Evolutionary conservation across 768 basidiomycete genomes (phyloP), one percentile per base, ranked within the genome.

Genomic region (Lentinula detonsa): DNA sequence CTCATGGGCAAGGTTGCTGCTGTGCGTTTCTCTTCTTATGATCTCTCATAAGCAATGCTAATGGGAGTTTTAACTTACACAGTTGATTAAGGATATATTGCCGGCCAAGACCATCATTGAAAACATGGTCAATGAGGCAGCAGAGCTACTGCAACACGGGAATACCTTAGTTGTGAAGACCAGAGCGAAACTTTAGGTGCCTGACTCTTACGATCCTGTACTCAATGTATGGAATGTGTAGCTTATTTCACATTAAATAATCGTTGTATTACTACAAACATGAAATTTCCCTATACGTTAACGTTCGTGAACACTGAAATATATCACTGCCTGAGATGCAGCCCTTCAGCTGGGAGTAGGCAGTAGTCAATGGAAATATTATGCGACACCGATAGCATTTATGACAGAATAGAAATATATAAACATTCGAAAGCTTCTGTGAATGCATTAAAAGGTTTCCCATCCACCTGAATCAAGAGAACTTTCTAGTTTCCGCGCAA

Each of bases 391-490:
- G 53, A 54, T 5, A 54, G 37, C 53, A 54, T n/a, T 40, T 23
- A 5, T 15, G 53, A 54, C 39, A 54, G 53, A n/a, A 21, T 54
- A 11, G 16, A 39, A 3, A 21, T 9, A 51, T 6, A 33, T 16
- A 53, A 34, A 34, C 16, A n/a, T 33, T 23, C 16, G 16, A 53
- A 16, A 6, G 23, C n/a, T 13, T 34, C 28, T 53, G 31, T 4
- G 28, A 28, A 13, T 43, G 6, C 55, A 39, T 74, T 71, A 95
- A 53, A 96, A 72, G 61, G 88, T 90, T 68, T 92, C 91, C 95
- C 95, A 98, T 21, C 95, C 95, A n/a, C 95, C 93, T 34, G 82
- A 87, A 70, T 97, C 95, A 15, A 93, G 80, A 13, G 85, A 85
- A 64, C 90, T 83, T 70, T 98, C 96, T 61, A 98, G 69, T 70